These are phyloP conservation scores for Spencermartinsiella europaea DNA, from an alignment of 805 yeast species.

Conservation along the genomic window DNA sequence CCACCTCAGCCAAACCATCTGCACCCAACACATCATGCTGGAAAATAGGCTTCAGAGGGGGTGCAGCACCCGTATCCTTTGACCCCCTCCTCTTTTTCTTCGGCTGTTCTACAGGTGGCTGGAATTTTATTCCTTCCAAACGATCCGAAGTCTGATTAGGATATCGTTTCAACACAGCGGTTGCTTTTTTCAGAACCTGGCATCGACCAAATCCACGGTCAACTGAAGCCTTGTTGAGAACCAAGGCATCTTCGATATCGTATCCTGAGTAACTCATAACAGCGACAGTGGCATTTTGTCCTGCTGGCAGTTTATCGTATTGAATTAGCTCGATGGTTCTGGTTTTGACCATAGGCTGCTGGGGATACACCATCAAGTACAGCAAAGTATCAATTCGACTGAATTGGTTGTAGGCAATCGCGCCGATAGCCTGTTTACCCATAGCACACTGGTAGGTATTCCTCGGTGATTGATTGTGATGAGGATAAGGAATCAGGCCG, in stretches of 20 bases:
- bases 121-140: conserved; percentile 85
- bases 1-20: conserved; percentile 96
- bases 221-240: conserved; percentile 85
- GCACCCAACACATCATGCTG: conserved; percentile 85
- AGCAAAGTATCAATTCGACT: conserved; percentile 90
- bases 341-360: conserved; percentile 98
- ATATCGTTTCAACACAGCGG: conserved; percentile 82
- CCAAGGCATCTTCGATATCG: conserved; percentile 99
- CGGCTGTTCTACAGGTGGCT: conserved; percentile 25
- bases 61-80: conserved; percentile 17
- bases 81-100: conserved; percentile 46
- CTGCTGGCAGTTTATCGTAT: conserved; percentile 96
- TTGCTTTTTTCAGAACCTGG: conserved; percentile 89
- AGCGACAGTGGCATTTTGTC: conserved; percentile 98
- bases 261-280: conserved; percentile 99
- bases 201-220: conserved; percentile 98
- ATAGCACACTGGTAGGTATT: conserved; percentile 98
- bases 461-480: conserved; percentile 97
- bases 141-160: conserved; percentile 92
- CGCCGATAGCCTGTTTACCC: conserved; percentile 99
- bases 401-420: conserved; percentile 95
- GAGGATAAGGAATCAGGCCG: conserved; percentile 87
- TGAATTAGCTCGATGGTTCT: conserved; percentile 93
- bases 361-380: conserved; percentile 97
- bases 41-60: conserved; percentile 55